A percentile compares a stretch with the other conserved stretches of the same genome.
These are phyloP conservation scores for Micromonas commoda DNA, from an alignment of 139 green algal genomes.

Conservation along the genomic window DNA sequence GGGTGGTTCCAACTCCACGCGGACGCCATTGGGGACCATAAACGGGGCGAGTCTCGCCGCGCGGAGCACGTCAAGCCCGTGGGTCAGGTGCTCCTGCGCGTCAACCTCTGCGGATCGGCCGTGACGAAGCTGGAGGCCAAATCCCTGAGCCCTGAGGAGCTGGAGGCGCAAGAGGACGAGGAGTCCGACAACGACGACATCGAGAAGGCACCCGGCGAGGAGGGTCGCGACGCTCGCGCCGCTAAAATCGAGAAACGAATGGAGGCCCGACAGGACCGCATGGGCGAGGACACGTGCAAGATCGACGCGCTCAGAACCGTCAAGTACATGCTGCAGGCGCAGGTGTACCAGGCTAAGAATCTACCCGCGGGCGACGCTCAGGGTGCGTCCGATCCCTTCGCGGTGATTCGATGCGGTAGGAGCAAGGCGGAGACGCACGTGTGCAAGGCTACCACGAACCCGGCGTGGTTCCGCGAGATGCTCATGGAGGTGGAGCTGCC, in stretches of 20 bases:
- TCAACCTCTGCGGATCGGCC: background rate
- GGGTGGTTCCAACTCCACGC: constrained; percentile 13
- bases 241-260: background rate
- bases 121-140: background rate
- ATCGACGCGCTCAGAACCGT: background rate
- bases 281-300: background rate
- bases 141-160: background rate
- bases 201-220: no score
- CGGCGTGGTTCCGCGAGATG: constrained; percentile 12
- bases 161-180: background rate
- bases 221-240: no score
- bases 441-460: background rate
- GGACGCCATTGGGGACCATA: constrained; percentile 13
- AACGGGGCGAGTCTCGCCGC: background rate
- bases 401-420: constrained; percentile 2
- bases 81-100: constrained; percentile 3
- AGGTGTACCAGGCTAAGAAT: constrained; percentile 9
- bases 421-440: background rate
- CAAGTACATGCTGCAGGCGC: constrained; percentile 12
- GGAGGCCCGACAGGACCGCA: no score
- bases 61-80: constrained; percentile 16
- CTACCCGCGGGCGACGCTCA: constrained; percentile 4
- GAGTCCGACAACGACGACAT: background rate
- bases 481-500: constrained; percentile 18
- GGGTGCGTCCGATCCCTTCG: background rate